phyloP scores from a whole-genome alignment of 805 yeast genomes.

The Teunomyces tritomae region DNA sequence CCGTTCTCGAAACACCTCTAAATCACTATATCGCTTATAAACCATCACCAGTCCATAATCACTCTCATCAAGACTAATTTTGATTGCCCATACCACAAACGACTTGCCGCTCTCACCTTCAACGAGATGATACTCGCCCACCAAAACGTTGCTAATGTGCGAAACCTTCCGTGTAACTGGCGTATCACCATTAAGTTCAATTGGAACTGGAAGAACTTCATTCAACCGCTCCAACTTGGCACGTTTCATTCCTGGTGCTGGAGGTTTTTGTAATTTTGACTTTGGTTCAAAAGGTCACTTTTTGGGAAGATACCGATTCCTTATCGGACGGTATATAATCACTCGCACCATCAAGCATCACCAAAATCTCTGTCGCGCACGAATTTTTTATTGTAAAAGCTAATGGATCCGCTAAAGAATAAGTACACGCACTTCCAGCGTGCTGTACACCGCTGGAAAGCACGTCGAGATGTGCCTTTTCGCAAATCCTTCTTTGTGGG shows the following conservation, averaged over 20 bases:
- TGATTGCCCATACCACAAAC: slow-evolving; percentile 40
- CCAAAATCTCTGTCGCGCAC: neutral
- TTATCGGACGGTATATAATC: neutral
- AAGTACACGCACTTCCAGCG: slow-evolving; percentile 52
- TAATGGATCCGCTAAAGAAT: slow-evolving; percentile 49
- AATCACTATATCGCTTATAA: slow-evolving; percentile 65
- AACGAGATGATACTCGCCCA: slow-evolving; percentile 39
- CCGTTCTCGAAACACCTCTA: slow-evolving; percentile 45
- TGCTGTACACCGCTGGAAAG: slow-evolving; percentile 53
- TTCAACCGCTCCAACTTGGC: slow-evolving; percentile 21
- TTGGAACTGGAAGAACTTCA: slow-evolving; percentile 37
- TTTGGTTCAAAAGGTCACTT: neutral
- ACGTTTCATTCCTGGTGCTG: neutral
- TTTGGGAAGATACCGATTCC: neutral
- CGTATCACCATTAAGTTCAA: slow-evolving; percentile 10
- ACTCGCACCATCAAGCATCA: neutral
- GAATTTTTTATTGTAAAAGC: neutral
- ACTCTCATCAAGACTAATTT: slow-evolving; percentile 36
- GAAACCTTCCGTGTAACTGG: neutral
- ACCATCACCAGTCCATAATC: slow-evolving; percentile 41
- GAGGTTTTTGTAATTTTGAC: no score
- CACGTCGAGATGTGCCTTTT: slow-evolving; percentile 65
- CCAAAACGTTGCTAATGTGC: slow-evolving; percentile 17
- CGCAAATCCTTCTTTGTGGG: slow-evolving; percentile 68
- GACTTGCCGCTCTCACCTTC: slow-evolving; percentile 37